A percentile compares a stretch with the other conserved stretches of the same genome.
Evolutionary conservation across 2,329 filamentous ascomycete genomes (phyloP).

Genomic region (Epichloe typhina): DNA sequence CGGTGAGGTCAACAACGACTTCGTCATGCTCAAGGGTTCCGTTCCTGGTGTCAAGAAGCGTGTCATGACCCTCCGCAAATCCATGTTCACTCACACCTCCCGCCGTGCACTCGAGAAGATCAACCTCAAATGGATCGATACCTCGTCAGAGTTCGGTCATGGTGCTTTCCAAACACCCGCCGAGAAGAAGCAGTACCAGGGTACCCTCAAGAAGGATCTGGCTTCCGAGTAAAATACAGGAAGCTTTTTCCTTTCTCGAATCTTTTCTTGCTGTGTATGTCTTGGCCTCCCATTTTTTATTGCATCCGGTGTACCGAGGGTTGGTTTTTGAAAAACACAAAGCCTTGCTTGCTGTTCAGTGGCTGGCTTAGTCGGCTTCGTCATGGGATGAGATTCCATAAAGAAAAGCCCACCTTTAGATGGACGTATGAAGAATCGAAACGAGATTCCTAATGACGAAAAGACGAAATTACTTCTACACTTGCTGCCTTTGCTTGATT

Average conservation of each 20-base stretch:
- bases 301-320: conserved; percentile 42
- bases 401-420: conserved; percentile 20
- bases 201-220: conserved; percentile 98
- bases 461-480: neutral
- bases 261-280: conserved; percentile 16
- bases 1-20: conserved; percentile 99
- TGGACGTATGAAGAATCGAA: conserved; percentile 16
- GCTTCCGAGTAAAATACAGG: conserved; percentile 28
- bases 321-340: conserved; percentile 1
- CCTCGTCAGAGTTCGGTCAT: conserved; percentile 99
- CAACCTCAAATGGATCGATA: conserved; percentile 99
- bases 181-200: conserved; percentile 96
- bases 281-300: conserved; percentile 23
- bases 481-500: neutral
- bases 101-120: conserved; percentile 97
- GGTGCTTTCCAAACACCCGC: conserved; percentile 97
- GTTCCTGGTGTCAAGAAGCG: conserved; percentile 99
- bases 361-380: conserved; percentile 19
- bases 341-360: conserved; percentile 18
- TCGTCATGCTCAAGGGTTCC: conserved; percentile 93
- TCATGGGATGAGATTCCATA: conserved; percentile 21
- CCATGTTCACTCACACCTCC: conserved; percentile 94
- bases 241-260: conserved; percentile 24
- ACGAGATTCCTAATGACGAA: conserved; percentile 7
- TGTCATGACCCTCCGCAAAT: conserved; percentile 97